Percentiles rank a stretch among this genome's conserved stretches.
These are phyloP conservation scores for Brassica balearica DNA, from an alignment of 441 rosid genomes.

Conservation along the genomic window DNA sequence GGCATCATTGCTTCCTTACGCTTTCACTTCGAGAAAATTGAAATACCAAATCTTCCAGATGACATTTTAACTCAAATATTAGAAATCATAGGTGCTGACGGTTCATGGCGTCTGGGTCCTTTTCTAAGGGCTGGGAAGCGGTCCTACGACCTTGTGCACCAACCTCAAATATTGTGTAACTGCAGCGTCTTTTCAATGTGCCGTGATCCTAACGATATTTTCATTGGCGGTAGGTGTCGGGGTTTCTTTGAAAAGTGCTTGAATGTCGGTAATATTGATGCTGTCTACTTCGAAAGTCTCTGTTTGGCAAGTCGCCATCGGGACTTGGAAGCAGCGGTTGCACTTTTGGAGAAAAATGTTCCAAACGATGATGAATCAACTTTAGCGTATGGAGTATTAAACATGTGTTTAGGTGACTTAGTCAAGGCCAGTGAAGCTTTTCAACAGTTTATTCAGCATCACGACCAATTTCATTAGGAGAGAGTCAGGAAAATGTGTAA, in stretches of 20 bases:
- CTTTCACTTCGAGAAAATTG: no score
- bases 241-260: neutral
- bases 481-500: neutral
- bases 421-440: neutral
- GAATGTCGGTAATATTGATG: neutral
- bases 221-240: neutral
- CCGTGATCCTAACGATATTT: neutral
- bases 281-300: neutral
- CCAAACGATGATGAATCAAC: neutral
- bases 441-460: neutral
- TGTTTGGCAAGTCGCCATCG: neutral
- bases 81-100: neutral
- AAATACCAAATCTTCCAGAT: neutral
- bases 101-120: neutral
- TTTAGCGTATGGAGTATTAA: neutral
- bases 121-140: neutral
- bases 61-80: neutral
- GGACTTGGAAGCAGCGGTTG: neutral
- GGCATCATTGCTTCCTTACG: no score
- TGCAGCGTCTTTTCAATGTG: neutral
- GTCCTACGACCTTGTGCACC: neutral
- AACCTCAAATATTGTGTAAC: neutral
- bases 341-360: neutral
- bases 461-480: neutral
- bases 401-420: neutral